Percentiles rank a stretch among this genome's conserved stretches.
phyloP scores from a whole-genome alignment of 768 basidiomycete genomes.

The Gymnopilus dilepis region DNA sequence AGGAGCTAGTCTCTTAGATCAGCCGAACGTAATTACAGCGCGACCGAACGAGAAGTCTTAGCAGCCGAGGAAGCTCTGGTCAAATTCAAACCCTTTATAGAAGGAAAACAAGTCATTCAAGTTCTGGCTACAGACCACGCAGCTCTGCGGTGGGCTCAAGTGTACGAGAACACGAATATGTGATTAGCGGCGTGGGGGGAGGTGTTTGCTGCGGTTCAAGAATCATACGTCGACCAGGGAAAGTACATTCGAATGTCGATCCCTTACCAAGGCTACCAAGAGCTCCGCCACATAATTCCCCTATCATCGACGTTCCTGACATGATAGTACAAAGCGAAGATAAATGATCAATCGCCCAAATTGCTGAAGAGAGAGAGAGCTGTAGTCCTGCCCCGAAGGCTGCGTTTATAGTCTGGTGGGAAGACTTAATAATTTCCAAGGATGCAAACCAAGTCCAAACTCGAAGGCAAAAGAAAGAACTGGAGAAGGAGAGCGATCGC shows the following conservation, averaged over 20 bases:
- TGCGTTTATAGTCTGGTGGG: slow-evolving; percentile 22
- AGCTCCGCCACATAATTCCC: slow-evolving; percentile 23
- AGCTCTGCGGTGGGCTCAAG: slow-evolving; percentile 28
- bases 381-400: slow-evolving; percentile 22
- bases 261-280: slow-evolving; percentile 24
- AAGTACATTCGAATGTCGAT: slow-evolving; percentile 39
- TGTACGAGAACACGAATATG: slow-evolving; percentile 28
- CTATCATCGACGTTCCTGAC: slow-evolving; percentile 13
- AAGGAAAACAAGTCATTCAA: slow-evolving; percentile 38
- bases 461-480: neutral
- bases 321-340: slow-evolving; percentile 10
- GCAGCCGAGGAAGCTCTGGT: slow-evolving; percentile 23
- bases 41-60: slow-evolving; percentile 37
- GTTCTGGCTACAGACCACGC: slow-evolving; percentile 31
- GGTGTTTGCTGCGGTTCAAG: slow-evolving; percentile 34
- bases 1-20: slow-evolving; percentile 32
- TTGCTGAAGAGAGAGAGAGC: slow-evolving; percentile 10
- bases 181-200: slow-evolving; percentile 36
- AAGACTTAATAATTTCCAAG: slow-evolving; percentile 27
- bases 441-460: slow-evolving; percentile 1
- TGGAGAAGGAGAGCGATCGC: neutral
- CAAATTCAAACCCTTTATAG: slow-evolving; percentile 40
- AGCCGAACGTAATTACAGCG: slow-evolving; percentile 35
- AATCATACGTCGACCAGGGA: slow-evolving; percentile 38
- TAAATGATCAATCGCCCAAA: slow-evolving; percentile 6